These are phyloP conservation scores for Telopea speciosissima DNA, from an alignment of 177 flowering plant genomes.

Conservation along the genomic window DNA sequence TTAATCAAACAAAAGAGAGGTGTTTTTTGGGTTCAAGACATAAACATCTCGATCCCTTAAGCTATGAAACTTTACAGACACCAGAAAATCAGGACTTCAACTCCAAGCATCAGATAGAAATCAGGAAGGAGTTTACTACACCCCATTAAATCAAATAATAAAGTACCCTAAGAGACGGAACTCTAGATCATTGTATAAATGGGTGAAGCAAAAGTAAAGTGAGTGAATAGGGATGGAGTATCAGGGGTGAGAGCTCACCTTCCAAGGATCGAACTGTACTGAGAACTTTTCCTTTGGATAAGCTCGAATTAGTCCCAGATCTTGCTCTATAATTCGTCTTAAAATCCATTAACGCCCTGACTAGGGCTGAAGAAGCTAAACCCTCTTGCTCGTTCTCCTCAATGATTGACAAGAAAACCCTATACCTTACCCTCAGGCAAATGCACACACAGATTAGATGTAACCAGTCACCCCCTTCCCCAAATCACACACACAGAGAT, in stretches of 20 bases:
- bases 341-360: background rate
- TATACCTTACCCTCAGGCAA: too few relatives aligned
- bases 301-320: background rate
- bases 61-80: background rate
- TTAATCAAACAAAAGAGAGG: too few relatives aligned
- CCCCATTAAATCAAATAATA: background rate
- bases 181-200: background rate
- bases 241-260: background rate
- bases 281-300: background rate
- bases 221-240: background rate
- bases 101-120: background rate
- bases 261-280: background rate
- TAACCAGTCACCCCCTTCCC: too few relatives aligned
- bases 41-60: background rate
- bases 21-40: too few relatives aligned
- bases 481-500: too few relatives aligned
- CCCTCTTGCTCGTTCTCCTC: background rate
- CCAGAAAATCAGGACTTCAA: background rate
- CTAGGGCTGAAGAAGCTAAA: background rate
- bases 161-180: background rate
- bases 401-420: background rate
- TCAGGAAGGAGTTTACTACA: background rate
- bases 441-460: too few relatives aligned
- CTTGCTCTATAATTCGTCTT: background rate
- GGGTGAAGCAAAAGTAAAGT: background rate